Conservation (phyloP, 306 rosid species). For the Medicago arabica region DNA sequence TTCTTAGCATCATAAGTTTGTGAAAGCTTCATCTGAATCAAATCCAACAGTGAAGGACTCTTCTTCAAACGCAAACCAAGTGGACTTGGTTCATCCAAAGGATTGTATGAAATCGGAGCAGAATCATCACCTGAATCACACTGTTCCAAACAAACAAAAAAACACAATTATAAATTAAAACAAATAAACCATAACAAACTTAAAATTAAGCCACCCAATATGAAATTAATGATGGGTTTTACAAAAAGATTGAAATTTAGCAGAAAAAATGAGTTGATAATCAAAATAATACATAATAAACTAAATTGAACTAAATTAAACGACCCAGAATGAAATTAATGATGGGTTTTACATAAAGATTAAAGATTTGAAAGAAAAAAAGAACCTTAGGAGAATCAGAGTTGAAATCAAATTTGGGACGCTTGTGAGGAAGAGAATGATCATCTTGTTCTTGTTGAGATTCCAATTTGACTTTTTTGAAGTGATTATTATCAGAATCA, state of each 20-base stretch:
- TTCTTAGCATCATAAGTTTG: constrained; percentile 50
- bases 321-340: neutral
- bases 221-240: neutral
- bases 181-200: neutral
- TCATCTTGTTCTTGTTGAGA: constrained; percentile 47
- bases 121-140: constrained; percentile 44
- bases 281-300: neutral
- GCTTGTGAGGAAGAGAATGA: constrained; percentile 50
- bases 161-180: neutral
- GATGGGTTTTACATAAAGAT: neutral
- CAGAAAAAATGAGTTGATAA: no score
- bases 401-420: constrained; percentile 53
- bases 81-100: constrained; percentile 86
- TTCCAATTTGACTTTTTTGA: constrained; percentile 63
- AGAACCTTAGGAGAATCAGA: constrained; percentile 34
- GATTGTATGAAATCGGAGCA: constrained; percentile 46
- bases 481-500: constrained; percentile 40
- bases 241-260: neutral
- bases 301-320: neutral
- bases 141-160: constrained; percentile 35
- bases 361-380: neutral
- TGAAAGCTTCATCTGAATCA: constrained; percentile 83
- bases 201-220: neutral
- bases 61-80: constrained; percentile 79
- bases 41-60: constrained; percentile 84